Conservation (phyloP, 2,329 filamentous ascomycete genomes). For the Metarhizium rileyi region DNA sequence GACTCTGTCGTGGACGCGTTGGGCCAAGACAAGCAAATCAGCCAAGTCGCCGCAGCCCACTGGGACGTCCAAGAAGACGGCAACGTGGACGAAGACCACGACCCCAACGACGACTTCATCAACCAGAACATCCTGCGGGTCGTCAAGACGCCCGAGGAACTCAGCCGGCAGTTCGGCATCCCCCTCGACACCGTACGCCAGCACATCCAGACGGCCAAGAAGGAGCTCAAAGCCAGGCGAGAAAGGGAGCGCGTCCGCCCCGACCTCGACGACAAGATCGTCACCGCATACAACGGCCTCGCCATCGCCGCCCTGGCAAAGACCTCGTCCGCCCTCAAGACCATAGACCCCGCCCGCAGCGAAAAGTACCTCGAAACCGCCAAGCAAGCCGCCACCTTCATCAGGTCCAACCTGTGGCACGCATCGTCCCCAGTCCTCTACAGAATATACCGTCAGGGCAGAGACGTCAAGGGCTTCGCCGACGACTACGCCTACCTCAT, state of each 20-base stretch:
- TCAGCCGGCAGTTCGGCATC: slow-evolving; percentile 68
- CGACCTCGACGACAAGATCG: slow-evolving; percentile 76
- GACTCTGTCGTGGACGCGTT: slow-evolving; percentile 52
- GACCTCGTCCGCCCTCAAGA: slow-evolving; percentile 57
- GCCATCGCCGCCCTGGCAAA: slow-evolving; percentile 76
- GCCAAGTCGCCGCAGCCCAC: slow-evolving; percentile 67
- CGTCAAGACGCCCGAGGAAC: slow-evolving; percentile 52
- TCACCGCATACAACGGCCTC: slow-evolving; percentile 81
- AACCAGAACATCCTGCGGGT: slow-evolving; percentile 84
- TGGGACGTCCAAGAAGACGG: slow-evolving; percentile 79
- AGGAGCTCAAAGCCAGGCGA: slow-evolving; percentile 60
- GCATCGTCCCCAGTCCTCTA: slow-evolving; percentile 51
- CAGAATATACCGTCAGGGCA: slow-evolving; percentile 61
- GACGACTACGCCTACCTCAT: slow-evolving; percentile 93
- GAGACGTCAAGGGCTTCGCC: slow-evolving; percentile 64
- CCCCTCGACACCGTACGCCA: slow-evolving; percentile 57
- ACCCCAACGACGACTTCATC: slow-evolving; percentile 88
- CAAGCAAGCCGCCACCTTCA: slow-evolving; percentile 58
- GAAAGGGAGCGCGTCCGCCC: slow-evolving; percentile 68
- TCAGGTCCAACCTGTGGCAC: slow-evolving; percentile 67
- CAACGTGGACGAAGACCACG: slow-evolving; percentile 73
- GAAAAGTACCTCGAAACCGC: slow-evolving; percentile 56
- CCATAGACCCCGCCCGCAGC: slow-evolving; percentile 47
- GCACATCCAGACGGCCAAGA: slow-evolving; percentile 56
- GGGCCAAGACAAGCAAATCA: slow-evolving; percentile 41